Percentiles rank a stretch among this genome's conserved stretches.
Evolutionary conservation across 805 yeast species (phyloP).

Genomic region (Saturnispora sekii): DNA sequence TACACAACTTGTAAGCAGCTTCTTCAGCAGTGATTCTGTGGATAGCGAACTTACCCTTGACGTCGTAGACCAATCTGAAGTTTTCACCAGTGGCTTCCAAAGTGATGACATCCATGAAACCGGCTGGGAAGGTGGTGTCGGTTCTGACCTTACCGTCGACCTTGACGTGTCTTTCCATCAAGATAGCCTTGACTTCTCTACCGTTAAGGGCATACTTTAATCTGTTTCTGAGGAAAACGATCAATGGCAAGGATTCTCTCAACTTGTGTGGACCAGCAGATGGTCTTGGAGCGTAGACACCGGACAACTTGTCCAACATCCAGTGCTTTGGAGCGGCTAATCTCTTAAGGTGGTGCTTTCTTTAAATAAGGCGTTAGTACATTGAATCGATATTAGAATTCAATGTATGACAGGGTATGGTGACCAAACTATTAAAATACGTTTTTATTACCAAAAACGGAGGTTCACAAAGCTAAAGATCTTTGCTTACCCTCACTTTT

Average conservation of each 20-base stretch:
- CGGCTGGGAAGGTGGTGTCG: conserved; percentile 97
- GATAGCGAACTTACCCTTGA: conserved; percentile 98
- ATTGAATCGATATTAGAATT: neutral
- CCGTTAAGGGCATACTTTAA: conserved; percentile 98
- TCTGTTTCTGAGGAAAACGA: conserved; percentile 96
- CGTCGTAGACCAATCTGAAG: conserved; percentile 98
- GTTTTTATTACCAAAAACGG: neutral
- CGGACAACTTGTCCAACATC: conserved; percentile 99
- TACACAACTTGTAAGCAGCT: conserved; percentile 96
- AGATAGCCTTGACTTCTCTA: conserved; percentile 96
- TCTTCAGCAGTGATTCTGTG: conserved; percentile 99
- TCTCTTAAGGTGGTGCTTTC: conserved; percentile 99
- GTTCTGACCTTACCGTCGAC: conserved; percentile 99
- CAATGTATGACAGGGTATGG: neutral
- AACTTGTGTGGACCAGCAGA: conserved; percentile 99
- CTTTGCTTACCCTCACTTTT: conserved; percentile 1
- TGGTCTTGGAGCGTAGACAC: conserved; percentile 99
- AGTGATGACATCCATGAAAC: conserved; percentile 98
- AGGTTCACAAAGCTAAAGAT: conserved; percentile 1
- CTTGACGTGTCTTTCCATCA: conserved; percentile 97
- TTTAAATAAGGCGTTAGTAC: conserved; percentile 24
- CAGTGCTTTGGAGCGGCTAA: conserved; percentile 99
- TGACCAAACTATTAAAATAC: neutral
- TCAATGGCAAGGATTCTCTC: conserved; percentile 95
- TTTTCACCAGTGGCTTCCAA: conserved; percentile 98